phyloP scores from a whole-genome alignment of 2,329 filamentous ascomycete genomes.

The Colletotrichum acutatum region DNA sequence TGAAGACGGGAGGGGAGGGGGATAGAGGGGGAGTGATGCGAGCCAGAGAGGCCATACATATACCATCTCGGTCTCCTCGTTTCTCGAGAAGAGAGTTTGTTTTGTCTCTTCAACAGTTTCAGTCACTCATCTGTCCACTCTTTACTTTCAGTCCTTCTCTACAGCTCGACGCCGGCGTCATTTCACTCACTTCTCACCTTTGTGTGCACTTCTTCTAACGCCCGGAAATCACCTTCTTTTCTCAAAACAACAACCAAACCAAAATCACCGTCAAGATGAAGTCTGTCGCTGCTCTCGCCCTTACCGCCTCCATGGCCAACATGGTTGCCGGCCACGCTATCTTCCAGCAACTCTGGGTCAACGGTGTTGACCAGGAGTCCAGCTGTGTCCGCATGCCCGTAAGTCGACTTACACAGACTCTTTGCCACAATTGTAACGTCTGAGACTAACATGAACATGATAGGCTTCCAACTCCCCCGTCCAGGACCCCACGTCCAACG shows the following conservation, averaged over 20 bases:
- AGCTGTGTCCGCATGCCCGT: slow-evolving; percentile 36
- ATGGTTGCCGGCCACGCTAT: slow-evolving; percentile 55
- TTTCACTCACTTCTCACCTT: slow-evolving; percentile 32
- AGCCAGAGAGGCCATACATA: slow-evolving; percentile 22
- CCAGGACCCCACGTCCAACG: slow-evolving; percentile 49
- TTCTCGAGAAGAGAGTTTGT: neutral
- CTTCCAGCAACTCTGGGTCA: slow-evolving; percentile 61
- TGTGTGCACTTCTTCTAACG: slow-evolving; percentile 30
- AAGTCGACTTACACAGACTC: neutral
- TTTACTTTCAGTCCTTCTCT: slow-evolving; percentile 33
- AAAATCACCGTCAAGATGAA: slow-evolving; percentile 30
- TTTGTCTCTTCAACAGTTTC: slow-evolving; percentile 25
- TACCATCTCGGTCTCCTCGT: slow-evolving; percentile 5
- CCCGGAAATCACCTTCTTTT: slow-evolving; percentile 29
- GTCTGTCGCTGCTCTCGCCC: slow-evolving; percentile 26
- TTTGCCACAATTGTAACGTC: neutral
- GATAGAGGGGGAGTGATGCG: neutral
- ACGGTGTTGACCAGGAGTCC: slow-evolving; percentile 42
- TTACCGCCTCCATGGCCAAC: slow-evolving; percentile 34
- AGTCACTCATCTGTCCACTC: slow-evolving; percentile 35
- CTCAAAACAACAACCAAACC: neutral
- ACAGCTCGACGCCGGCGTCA: slow-evolving; percentile 34
- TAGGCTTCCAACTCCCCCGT: slow-evolving; percentile 52
- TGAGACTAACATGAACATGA: neutral
- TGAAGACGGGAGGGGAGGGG: neutral